Percentiles rank a stretch among this genome's conserved stretches.
Conservation (phyloP, 805 yeast species). For the Starmerella scarabaei region DNA sequence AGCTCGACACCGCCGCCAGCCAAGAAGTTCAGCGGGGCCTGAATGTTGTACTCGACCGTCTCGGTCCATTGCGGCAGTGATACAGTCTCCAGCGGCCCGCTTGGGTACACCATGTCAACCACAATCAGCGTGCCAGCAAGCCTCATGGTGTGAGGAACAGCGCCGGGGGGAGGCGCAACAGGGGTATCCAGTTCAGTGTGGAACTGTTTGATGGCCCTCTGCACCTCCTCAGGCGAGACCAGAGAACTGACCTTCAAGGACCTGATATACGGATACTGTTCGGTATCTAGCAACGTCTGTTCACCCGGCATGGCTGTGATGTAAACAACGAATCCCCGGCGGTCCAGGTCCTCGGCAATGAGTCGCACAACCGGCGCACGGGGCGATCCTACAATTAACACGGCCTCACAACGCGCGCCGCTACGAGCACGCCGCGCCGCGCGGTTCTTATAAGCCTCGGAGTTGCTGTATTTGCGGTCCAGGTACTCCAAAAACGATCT, state of each 20-base stretch:
- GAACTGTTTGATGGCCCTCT: conserved; percentile 38
- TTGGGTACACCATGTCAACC: conserved; percentile 56
- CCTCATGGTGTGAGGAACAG: conserved; percentile 40
- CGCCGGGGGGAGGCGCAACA: conserved; percentile 47
- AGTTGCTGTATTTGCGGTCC: background rate
- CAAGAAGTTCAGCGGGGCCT: conserved; percentile 40
- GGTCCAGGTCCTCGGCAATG: conserved; percentile 60
- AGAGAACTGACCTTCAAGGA: conserved; percentile 45
- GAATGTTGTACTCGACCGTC: conserved; percentile 34
- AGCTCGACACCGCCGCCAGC: conserved; percentile 44
- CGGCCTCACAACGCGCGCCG: conserved; percentile 66
- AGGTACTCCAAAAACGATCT: background rate
- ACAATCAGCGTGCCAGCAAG: conserved; percentile 56
- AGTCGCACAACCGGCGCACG: conserved; percentile 58
- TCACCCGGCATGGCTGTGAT: conserved; percentile 53
- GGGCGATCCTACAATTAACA: conserved; percentile 64
- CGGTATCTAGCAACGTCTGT: conserved; percentile 38
- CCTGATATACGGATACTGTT: conserved; percentile 56
- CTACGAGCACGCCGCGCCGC: conserved; percentile 47
- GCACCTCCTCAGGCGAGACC: conserved; percentile 34
- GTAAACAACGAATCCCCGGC: conserved; percentile 70
- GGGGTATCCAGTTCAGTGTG: conserved; percentile 39
- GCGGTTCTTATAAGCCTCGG: too few species aligned
- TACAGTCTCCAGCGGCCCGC: conserved; percentile 54
- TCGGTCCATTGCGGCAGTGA: conserved; percentile 39